Evolutionary conservation across 306 rosid species (phyloP).

Genomic region (Dryas drummondii): DNA sequence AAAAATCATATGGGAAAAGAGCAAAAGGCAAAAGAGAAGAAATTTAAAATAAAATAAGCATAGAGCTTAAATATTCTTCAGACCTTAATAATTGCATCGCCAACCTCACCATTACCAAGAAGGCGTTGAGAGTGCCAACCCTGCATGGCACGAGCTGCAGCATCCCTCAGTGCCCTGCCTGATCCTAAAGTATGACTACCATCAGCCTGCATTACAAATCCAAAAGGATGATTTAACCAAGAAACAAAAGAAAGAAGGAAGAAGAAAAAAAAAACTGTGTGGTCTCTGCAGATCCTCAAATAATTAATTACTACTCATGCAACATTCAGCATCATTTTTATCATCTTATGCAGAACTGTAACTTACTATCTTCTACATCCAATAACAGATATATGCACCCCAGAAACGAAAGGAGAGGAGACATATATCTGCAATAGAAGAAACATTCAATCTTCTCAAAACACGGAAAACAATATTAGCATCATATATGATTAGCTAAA

Average conservation of each 20-base stretch:
- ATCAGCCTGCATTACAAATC: slow-evolving; percentile 22
- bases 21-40: too few species aligned
- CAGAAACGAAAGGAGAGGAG: not conserved
- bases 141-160: slow-evolving; percentile 86
- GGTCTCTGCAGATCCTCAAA: not conserved
- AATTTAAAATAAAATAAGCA: not conserved
- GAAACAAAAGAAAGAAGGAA: not conserved
- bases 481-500: not conserved
- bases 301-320: not conserved
- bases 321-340: not conserved
- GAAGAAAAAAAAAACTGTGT: not conserved
- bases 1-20: not conserved
- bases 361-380: not conserved
- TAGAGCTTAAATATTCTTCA: slow-evolving; percentile 19
- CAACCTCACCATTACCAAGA: slow-evolving; percentile 69
- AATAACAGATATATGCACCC: slow-evolving; percentile 9
- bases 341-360: not conserved
- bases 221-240: not conserved
- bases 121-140: slow-evolving; percentile 85
- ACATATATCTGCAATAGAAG: not conserved
- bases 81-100: slow-evolving; percentile 65
- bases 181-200: slow-evolving; percentile 50
- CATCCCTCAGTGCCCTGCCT: slow-evolving; percentile 79
- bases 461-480: not conserved
- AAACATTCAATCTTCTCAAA: not conserved